Base-by-base conservation (phyloP, 1,284 basidiomycete genomes). In the Gomphus bonarii region DNA sequence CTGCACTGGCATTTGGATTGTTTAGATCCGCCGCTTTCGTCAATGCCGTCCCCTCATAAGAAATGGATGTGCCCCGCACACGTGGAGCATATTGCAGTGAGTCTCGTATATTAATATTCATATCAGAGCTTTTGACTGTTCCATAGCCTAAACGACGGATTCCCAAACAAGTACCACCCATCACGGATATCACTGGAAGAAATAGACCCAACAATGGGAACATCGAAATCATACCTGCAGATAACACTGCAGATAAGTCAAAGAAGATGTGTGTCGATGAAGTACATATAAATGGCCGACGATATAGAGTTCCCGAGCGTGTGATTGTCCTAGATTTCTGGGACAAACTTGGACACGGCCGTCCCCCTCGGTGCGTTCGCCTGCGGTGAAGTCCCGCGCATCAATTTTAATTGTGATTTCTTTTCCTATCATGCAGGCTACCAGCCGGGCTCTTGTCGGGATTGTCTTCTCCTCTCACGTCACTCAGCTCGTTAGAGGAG, bases 21-120 rank as follows among this genome's bases (percentile, higher is more conserved):
- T 67, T 75, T 99, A 35, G 85, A 90, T 64, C 97, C 95, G 18
- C 95, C 97, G 2, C 74, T 97, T 63, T 76, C 86, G 20, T 78
- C 78, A 48, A 86, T 98, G 81, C 97, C 97, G 3, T 80, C 86
- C 28, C 82, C 88, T 58, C 83, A 82, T 62, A 86, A 86, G 73
- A 97, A 95, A 70, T 99, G 97, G 95, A 97, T 95, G 91, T 99
- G 95, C 71, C 97, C 97, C 1, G 92, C 94, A 65, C 95, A 99
- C 68, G 84, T 85, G 30, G 91, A 95, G 60, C 83, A 85, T 61
- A 77, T 88, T 58, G 69, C 89, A 61, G 88, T 89, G 65, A 68
- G 84, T 58, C 36, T 42, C 57, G 42, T 66, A 55, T 42, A 58
- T 57, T 51, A 54, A 14, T 14, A 48, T 25, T 63, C 25, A 16